phyloP scores from a whole-genome alignment of 768 basidiomycete species.

The Mycena amicta region DNA sequence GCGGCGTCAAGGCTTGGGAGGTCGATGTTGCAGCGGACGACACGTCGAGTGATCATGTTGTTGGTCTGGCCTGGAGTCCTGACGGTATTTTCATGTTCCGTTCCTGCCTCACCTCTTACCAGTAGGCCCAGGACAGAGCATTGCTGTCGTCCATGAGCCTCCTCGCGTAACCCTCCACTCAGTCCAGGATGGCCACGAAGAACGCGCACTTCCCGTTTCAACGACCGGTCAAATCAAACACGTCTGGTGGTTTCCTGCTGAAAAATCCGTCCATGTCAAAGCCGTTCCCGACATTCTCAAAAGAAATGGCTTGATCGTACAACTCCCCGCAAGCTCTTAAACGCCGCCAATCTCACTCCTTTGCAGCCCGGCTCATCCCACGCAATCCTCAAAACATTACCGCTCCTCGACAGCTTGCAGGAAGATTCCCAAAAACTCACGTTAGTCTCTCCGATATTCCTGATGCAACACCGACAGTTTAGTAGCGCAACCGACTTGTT shows the following conservation, averaged over 20 bases:
- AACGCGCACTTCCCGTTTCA: slow-evolving; percentile 47
- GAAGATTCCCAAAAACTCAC: slow-evolving; percentile 69
- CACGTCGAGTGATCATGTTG: slow-evolving; percentile 49
- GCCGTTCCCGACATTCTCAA: slow-evolving; percentile 78
- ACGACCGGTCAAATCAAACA: slow-evolving; percentile 40
- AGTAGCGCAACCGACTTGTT: slow-evolving; percentile 77
- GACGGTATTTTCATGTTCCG: slow-evolving; percentile 52
- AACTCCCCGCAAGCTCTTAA: slow-evolving; percentile 27
- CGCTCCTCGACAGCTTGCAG: slow-evolving; percentile 69
- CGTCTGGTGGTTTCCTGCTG: slow-evolving; percentile 76
- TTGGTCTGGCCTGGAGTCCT: slow-evolving; percentile 78
- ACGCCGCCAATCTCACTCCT: slow-evolving; percentile 2
- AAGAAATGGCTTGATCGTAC: slow-evolving; percentile 63
- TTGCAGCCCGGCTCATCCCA: slow-evolving; percentile 77
- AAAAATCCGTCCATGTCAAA: slow-evolving; percentile 38
- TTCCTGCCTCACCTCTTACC: slow-evolving; percentile 8
- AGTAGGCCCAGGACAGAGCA: slow-evolving; percentile 63
- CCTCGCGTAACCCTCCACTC: slow-evolving; percentile 73
- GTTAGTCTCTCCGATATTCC: slow-evolving; percentile 43
- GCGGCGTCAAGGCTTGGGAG: slow-evolving; percentile 83
- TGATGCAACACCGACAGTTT: slow-evolving; percentile 17
- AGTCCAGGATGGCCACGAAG: slow-evolving; percentile 70
- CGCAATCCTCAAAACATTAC: slow-evolving; percentile 67
- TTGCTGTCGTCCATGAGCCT: slow-evolving; percentile 74
- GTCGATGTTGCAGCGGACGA: slow-evolving; percentile 59